These are phyloP conservation scores for Chaetomium cochliodes DNA, from an alignment of 495 filamentous ascomycete genomes.

Conservation along the genomic window DNA sequence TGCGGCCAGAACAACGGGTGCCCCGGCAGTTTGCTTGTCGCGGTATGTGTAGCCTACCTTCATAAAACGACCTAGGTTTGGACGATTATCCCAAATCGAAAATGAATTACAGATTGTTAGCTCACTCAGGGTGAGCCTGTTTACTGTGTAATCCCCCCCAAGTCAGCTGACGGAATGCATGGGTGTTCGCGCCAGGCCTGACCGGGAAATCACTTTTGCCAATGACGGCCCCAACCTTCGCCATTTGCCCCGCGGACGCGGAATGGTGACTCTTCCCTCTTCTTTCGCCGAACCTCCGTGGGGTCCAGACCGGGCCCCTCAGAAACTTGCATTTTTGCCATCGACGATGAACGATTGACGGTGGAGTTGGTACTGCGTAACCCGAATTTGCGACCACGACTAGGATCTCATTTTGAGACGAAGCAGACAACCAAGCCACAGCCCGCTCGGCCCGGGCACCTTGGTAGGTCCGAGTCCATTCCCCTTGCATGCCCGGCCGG, in stretches of 20 bases:
- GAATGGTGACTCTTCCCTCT: constrained; percentile 23
- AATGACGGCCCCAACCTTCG: constrained; percentile 11
- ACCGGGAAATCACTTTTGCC: background rate
- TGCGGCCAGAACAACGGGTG: background rate
- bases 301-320: constrained; percentile 34
- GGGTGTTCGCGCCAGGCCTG: background rate
- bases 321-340: constrained; percentile 11
- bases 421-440: background rate
- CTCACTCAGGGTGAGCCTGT: too few relatives aligned
- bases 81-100: too few relatives aligned
- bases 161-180: constrained; percentile 1
- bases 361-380: background rate
- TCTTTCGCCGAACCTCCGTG: constrained; percentile 21
- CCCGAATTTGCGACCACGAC: background rate
- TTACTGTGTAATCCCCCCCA: background rate
- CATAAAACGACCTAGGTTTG: too few relatives aligned
- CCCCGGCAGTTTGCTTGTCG: too few relatives aligned
- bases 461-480: background rate
- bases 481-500: background rate
- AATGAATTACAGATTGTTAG: too few relatives aligned
- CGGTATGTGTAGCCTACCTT: too few relatives aligned
- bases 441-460: background rate
- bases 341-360: constrained; percentile 2
- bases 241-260: constrained; percentile 31
- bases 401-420: background rate